Base-by-base conservation (phyloP, 192 early-diverging fungal genomes). In the Diversispora eburnea region DNA sequence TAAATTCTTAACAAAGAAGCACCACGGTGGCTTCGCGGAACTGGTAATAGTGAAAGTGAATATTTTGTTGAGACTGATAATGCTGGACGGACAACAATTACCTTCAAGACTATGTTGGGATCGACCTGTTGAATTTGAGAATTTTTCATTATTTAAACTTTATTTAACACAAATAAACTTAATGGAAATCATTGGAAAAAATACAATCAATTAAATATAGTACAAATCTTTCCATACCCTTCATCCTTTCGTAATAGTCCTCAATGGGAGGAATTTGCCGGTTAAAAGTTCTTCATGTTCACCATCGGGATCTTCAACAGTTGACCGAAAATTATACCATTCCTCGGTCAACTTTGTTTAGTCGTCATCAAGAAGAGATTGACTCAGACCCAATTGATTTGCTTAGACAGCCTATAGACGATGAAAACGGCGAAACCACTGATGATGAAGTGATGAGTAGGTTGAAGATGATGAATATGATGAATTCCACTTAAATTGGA, bases 121-220 rank as follows among this genome's bases (percentile, higher is more conserved):
- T 8, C 17, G 15, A 45, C 63, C 43, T 65, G 20, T 3, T 8
- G 63, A 65, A 17, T 42, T 65, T 65, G 63, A 65, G 8, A 25
- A 65, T 20, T 65, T 46, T 45, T 42, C 43, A 45, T 17, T 65
- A 65, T 65, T 45, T 47, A 5, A 47, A 42, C 17, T 65, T 47
- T 5, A 65, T 17, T 48, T 65, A 47, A 65, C 58, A 12, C 39
- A 65, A n/a, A n/a, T 22, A 65, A 45, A 65, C 45, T 65, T 17
- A 3, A 12, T 12, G 45, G 15, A 25, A 9, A 25, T 39, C 42
- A 45, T 9, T 65, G 63, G 63, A 65, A 65, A 45, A 65, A 17
- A 17, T 15, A 42, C 17, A 5, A 5, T 6, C 25, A 42, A 41
- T 39, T 43, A 42, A 64, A 43, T 1, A 64, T 64, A 2, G 39